Percentiles rank a stretch among this genome's conserved stretches.
Evolutionary conservation across 1,139 yeast genomes (phyloP).

Genomic region (Cylindricascospora bacillispora): DNA sequence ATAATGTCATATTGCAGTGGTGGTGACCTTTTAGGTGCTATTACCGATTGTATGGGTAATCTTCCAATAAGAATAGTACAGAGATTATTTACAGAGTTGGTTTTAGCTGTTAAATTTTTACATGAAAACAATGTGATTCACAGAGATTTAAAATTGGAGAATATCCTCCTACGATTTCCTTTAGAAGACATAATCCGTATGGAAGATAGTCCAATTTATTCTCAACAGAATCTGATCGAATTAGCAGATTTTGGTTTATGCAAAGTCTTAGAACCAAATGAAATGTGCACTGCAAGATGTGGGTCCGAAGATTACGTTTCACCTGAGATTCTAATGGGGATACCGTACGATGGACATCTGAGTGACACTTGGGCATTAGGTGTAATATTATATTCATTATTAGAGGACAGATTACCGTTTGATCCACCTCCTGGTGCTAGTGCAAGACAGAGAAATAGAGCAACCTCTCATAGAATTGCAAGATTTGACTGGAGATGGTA

Average conservation of each 20-base stretch:
- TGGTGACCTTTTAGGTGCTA: slow-evolving; percentile 66
- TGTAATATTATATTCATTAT: slow-evolving; percentile 66
- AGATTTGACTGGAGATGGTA: slow-evolving; percentile 89
- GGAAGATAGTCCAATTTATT: slow-evolving; percentile 9
- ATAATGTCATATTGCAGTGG: slow-evolving; percentile 71
- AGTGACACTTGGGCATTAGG: slow-evolving; percentile 95
- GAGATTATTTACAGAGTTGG: slow-evolving; percentile 56
- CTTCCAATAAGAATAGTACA: slow-evolving; percentile 37
- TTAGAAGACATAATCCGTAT: slow-evolving; percentile 25
- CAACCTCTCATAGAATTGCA: slow-evolving; percentile 79
- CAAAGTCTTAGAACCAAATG: slow-evolving; percentile 43
- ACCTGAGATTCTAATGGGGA: slow-evolving; percentile 83
- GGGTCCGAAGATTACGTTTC: slow-evolving; percentile 95
- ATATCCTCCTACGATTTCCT: slow-evolving; percentile 41
- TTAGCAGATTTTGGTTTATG: slow-evolving; percentile 86
- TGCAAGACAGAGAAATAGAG: slow-evolving; percentile 40
- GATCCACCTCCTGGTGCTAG: slow-evolving; percentile 51
- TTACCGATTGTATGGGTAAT: slow-evolving; percentile 28
- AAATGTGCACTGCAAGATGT: slow-evolving; percentile 67
- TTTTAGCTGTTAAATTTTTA: slow-evolving; percentile 57
- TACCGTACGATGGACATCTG: slow-evolving; percentile 77
- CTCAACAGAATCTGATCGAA: slow-evolving; percentile 33
- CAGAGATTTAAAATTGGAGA: slow-evolving; percentile 81
- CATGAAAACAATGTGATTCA: slow-evolving; percentile 63
- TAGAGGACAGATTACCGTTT: slow-evolving; percentile 83